Evolutionary conservation across 768 basidiomycete genomes (phyloP).

Genomic region (Tephrocybe sp.): DNA sequence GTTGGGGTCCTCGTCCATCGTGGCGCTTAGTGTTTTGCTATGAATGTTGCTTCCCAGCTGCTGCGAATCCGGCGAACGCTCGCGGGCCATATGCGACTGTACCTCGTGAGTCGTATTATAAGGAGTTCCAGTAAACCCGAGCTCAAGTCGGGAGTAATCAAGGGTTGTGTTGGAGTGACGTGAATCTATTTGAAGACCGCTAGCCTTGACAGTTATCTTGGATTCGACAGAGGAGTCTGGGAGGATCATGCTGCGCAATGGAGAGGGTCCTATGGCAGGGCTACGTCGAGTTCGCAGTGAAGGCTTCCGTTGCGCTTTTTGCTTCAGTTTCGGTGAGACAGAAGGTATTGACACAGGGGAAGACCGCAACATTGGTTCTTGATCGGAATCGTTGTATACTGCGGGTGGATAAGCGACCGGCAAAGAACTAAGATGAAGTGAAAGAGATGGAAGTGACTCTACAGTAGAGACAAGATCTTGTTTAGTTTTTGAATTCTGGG

Average conservation of each 20-base stretch:
- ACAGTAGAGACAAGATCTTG: neutral
- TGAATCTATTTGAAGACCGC: neutral
- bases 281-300: constrained; percentile 31
- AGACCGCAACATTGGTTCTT: neutral
- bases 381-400: neutral
- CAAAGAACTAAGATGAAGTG: constrained; percentile 7
- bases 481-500: neutral
- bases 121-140: constrained; percentile 16
- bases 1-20: constrained; percentile 23
- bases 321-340: constrained; percentile 9
- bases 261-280: constrained; percentile 43
- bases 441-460: constrained; percentile 9
- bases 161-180: constrained; percentile 3
- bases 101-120: neutral
- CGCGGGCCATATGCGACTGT: neutral
- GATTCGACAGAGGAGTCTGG: constrained; percentile 26
- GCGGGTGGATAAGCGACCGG: constrained; percentile 4
- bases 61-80: neutral
- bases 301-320: constrained; percentile 12
- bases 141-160: constrained; percentile 16
- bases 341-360: neutral
- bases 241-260: constrained; percentile 42
- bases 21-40: neutral
- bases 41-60: neutral
- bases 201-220: constrained; percentile 11